These are phyloP conservation scores for Fusarium musae DNA, from an alignment of 2,329 filamentous ascomycete genomes.

Conservation along the genomic window DNA sequence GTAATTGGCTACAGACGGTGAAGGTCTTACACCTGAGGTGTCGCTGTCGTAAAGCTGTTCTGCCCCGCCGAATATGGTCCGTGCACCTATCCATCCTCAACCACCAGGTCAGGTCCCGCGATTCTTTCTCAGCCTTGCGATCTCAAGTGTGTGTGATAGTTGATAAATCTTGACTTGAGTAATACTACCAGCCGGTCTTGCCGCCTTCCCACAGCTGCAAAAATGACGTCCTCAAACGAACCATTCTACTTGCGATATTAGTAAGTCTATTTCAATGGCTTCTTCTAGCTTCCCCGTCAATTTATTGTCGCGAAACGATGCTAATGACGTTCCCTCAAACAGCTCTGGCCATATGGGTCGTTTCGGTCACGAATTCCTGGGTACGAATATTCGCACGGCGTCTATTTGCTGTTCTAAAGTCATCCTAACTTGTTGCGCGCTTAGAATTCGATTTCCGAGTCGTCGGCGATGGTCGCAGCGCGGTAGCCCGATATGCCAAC, in stretches of 20 bases:
- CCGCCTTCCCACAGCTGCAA: constrained; percentile 39
- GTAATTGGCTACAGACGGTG: constrained; percentile 1
- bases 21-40: constrained; percentile 17
- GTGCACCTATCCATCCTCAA: constrained; percentile 20
- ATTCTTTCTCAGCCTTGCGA: constrained; percentile 43
- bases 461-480: constrained; percentile 91
- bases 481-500: constrained; percentile 96
- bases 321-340: constrained; percentile 31
- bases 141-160: constrained; percentile 6
- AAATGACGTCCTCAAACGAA: constrained; percentile 76
- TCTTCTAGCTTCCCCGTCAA: not conserved
- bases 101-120: constrained; percentile 36
- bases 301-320: not conserved
- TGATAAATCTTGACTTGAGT: constrained; percentile 6
- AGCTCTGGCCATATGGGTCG: constrained; percentile 98
- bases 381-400: constrained; percentile 57
- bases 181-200: not conserved
- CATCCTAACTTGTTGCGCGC: constrained; percentile 12
- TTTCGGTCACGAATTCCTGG: constrained; percentile 97
- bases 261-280: constrained; percentile 63
- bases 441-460: constrained; percentile 96
- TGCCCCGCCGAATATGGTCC: constrained; percentile 41
- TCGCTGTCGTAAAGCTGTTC: constrained; percentile 16
- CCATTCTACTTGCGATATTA: constrained; percentile 98
- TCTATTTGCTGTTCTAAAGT: not conserved